Evolutionary conservation across 2,329 filamentous ascomycete genomes (phyloP), one percentile per base, ranked within the genome.

Genomic region (Fusarium sterilihyphosum): DNA sequence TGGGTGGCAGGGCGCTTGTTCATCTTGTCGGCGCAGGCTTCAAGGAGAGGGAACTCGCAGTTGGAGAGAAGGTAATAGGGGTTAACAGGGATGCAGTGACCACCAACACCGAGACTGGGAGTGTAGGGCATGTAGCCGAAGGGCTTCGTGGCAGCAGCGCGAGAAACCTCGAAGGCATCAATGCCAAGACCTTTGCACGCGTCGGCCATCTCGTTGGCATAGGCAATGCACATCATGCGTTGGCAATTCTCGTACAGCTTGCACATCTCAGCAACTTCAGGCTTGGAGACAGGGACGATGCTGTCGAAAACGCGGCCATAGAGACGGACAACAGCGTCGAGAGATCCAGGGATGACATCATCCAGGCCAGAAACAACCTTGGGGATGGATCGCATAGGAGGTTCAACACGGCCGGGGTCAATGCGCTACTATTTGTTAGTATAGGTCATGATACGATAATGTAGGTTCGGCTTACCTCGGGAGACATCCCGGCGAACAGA

Each of bases 231-330:
- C 35, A 88, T 80, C 85, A 88, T 88, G 4, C 87, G 82, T 69
- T 89, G 86, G 73, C 88, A 89, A 76, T 89, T 89, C 71, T 89
- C 87, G 73, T 88, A 89, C 13, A 89, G 79, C 79, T 89, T 89
- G 61, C 83, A 87, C 86, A 89, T 88, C 77, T 89, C 87, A 4
- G 88, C 88, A 2, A 88, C 86, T 71, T 89, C 87, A 2, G 87
- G 87, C 50, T 79, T 81, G 17, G 85, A 86, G 33, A 89, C 87
- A 0, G 84, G 82, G 7, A 88, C 81, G 5, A 89, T 79, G 0
- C 73, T 78, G 40, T 87, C 80, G 66, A 88, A 89, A 1, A 85
- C 85, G 6, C 75, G 75, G 1, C 79, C 78, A 74, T 89, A 89
- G 8, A 88, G 75, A 18, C 77, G 73, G 14, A 76, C 67, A 52